These are phyloP conservation scores for Farysia itapuensis DNA, from an alignment of 1,284 basidiomycete species.

Conservation along the genomic window DNA sequence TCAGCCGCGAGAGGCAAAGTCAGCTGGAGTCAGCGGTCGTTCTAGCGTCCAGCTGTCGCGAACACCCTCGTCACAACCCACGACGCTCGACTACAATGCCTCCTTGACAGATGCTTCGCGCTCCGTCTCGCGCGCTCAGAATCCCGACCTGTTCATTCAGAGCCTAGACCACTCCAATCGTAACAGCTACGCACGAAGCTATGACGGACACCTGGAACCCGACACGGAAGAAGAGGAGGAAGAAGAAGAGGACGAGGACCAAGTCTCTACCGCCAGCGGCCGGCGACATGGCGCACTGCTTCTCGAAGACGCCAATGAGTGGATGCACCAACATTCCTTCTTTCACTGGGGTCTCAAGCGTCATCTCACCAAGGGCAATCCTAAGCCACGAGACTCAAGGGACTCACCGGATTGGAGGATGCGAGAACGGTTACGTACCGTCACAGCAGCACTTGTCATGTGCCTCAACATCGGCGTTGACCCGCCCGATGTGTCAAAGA, in stretches of 20 bases:
- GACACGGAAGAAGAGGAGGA: slow-evolving; percentile 6
- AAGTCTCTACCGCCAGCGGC: slow-evolving; percentile 48
- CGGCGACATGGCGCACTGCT: slow-evolving; percentile 54
- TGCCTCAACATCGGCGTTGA: slow-evolving; percentile 98
- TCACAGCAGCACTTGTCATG: slow-evolving; percentile 87
- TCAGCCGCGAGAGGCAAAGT: slow-evolving; percentile 9
- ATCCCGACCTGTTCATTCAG: background rate
- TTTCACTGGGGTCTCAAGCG: slow-evolving; percentile 66
- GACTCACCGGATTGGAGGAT: slow-evolving; percentile 69
- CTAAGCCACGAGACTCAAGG: slow-evolving; percentile 69
- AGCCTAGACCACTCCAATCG: background rate
- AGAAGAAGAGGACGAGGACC: slow-evolving; percentile 42
- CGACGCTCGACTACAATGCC: background rate
- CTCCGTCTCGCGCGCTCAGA: too few species aligned
- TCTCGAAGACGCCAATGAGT: slow-evolving; percentile 52
- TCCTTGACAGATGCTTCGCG: too few species aligned
- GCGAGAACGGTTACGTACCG: slow-evolving; percentile 81
- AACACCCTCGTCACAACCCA: background rate
- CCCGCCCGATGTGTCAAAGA: slow-evolving; percentile 95
- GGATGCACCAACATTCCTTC: slow-evolving; percentile 52
- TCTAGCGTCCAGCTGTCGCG: background rate
- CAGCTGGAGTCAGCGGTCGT: background rate
- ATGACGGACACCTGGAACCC: background rate
- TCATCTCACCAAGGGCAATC: slow-evolving; percentile 83
- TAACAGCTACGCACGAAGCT: background rate